These are phyloP conservation scores for Halocafeteria seosinensis DNA, from an alignment of 108 stramenopile genomes.

Conservation along the genomic window DNA sequence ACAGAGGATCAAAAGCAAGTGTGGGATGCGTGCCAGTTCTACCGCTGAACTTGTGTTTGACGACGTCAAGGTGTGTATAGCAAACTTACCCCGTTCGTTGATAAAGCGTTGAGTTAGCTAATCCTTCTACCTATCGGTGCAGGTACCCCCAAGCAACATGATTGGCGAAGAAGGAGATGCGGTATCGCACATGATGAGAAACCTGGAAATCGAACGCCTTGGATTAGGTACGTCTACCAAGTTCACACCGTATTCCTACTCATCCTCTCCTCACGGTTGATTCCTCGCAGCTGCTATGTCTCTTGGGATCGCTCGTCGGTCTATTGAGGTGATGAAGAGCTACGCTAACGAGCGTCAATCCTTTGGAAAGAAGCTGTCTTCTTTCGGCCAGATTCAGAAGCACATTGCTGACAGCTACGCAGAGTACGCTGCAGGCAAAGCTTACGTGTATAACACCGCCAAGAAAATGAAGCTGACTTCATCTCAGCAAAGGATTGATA, in stretches of 20 bases:
- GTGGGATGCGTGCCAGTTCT: constrained; percentile 69
- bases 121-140: no score
- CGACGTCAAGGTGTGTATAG: constrained; percentile 61
- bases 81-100: no score
- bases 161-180: constrained; percentile 76
- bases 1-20: constrained; percentile 83
- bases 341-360: constrained; percentile 71
- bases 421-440: constrained; percentile 80
- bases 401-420: constrained; percentile 82
- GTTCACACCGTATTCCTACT: no score
- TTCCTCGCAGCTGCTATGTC: constrained; percentile 93
- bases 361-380: constrained; percentile 58
- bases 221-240: no score
- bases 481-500: constrained; percentile 50
- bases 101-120: no score
- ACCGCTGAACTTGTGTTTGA: constrained; percentile 96
- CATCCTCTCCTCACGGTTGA: no score
- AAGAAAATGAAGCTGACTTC: constrained; percentile 54
- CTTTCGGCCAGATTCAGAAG: constrained; percentile 84
- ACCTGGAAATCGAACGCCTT: constrained; percentile 88
- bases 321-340: constrained; percentile 68
- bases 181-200: constrained; percentile 90
- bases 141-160: constrained; percentile 55
- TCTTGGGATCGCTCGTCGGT: constrained; percentile 70
- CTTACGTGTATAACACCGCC: constrained; percentile 70